Base-by-base conservation (phyloP, 805 yeast species). In the Torulaspora microellipsoides region DNA sequence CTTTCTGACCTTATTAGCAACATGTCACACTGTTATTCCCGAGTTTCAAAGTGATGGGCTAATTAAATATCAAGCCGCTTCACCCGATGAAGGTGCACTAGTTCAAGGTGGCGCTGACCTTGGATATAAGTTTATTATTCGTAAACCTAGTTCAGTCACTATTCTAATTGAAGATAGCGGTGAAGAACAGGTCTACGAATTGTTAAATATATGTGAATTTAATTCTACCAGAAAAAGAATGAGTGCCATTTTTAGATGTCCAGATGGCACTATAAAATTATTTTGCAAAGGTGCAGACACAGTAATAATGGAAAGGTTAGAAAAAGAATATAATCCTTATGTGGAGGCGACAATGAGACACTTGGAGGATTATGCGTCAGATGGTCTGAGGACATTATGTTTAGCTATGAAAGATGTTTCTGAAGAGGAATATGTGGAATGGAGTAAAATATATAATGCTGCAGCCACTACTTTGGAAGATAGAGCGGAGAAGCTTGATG, bases 261-360 rank as follows among this genome's bases (percentile, higher is more conserved):
- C 99, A 0, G 98, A 93, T 69, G 97, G 97, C 1, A 71, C 81
- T 13, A 86, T 93, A 38, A 75, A 95, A 47, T 67, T 93, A 34
- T 89, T 85, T 59, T 89, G 96, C 61, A 93, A 93, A 64, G 99
- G 99, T 59, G 99, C 99, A 4, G 99, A 93, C 62, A 87, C 95
- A 15, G 99, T 93, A 1, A 89, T 93, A 46, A 67, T 91, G 51
- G 96, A 90, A 63, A 78, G 99, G 53, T 70, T 93, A 30, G 73
- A 80, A 0, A 72, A 73, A 15, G 75, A 73, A 17, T 74, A 71
- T 40, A 88, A 85, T 53, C 90, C 87, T n/a, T 90, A 81, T 64
- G 83, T 86, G 1, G 83, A 83, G 8, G 77, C 90, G 0, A 91
- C 97, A 0, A 72, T 85, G 45, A 78, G 85, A 44, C 97, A 90